phyloP scores from a whole-genome alignment of 2,329 filamentous ascomycete genomes.

The Penicillium verrucosum region DNA sequence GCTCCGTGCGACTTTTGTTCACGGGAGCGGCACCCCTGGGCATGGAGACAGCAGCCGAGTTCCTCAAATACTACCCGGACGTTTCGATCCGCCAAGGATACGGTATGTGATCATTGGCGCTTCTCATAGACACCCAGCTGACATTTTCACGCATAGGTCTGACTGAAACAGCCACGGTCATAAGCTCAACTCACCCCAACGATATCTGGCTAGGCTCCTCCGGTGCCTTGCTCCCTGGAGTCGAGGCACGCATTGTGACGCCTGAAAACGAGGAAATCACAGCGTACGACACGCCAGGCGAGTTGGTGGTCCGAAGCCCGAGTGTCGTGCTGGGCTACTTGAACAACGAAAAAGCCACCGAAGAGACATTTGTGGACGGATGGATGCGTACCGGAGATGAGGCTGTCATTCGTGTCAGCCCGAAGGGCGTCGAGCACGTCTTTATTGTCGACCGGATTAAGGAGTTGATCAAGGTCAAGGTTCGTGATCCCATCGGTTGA shows the following conservation, averaged over 20 bases:
- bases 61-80: slow-evolving; percentile 59
- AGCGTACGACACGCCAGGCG: slow-evolving; percentile 69
- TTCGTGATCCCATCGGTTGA: slow-evolving; percentile 31
- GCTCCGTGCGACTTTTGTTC: slow-evolving; percentile 62
- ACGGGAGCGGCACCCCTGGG: slow-evolving; percentile 77
- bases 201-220: slow-evolving; percentile 71
- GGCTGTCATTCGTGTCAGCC: slow-evolving; percentile 63
- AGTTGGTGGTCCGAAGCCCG: slow-evolving; percentile 74
- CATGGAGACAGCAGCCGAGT: slow-evolving; percentile 65
- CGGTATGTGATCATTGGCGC: slow-evolving; percentile 43
- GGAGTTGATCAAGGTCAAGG: slow-evolving; percentile 76
- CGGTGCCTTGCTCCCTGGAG: slow-evolving; percentile 65
- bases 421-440: slow-evolving; percentile 71
- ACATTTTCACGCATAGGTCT: slow-evolving; percentile 51
- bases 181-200: slow-evolving; percentile 53
- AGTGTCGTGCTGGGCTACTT: slow-evolving; percentile 78
- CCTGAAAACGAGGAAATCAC: slow-evolving; percentile 68
- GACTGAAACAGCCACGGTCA: slow-evolving; percentile 73
- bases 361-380: slow-evolving; percentile 74
- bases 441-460: slow-evolving; percentile 81
- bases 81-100: slow-evolving; percentile 71
- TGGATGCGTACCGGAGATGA: slow-evolving; percentile 88
- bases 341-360: slow-evolving; percentile 78
- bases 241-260: slow-evolving; percentile 64
- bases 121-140: slow-evolving; percentile 1